A percentile compares a stretch with the other conserved stretches of the same genome.
Conservation (phyloP, 2,329 filamentous ascomycete species). For the Escovopsis sp. region DNA sequence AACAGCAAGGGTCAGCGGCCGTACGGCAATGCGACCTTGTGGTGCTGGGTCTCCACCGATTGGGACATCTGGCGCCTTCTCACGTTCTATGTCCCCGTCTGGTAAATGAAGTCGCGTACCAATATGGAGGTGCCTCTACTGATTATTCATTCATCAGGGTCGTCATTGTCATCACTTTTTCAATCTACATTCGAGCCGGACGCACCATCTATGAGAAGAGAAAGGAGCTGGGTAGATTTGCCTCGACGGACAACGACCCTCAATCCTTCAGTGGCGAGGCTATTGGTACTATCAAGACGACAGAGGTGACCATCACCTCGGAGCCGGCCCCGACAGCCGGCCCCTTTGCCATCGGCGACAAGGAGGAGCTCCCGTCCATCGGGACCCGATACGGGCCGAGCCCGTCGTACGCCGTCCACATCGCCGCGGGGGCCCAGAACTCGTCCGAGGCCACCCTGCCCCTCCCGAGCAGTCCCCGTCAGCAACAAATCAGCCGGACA, state of each 20-base stretch:
- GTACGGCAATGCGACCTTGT: slow-evolving; percentile 62
- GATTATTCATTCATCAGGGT: slow-evolving; percentile 28
- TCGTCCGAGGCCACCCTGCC: slow-evolving; percentile 15
- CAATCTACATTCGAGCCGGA: slow-evolving; percentile 53
- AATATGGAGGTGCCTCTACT: not conserved
- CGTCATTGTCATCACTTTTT: slow-evolving; percentile 43
- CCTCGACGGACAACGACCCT: slow-evolving; percentile 29
- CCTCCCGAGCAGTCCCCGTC: slow-evolving; percentile 10
- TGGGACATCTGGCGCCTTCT: slow-evolving; percentile 62
- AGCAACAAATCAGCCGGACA: slow-evolving; percentile 4
- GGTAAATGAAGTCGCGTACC: slow-evolving; percentile 28
- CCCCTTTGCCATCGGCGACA: slow-evolving; percentile 10
- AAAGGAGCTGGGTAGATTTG: slow-evolving; percentile 42
- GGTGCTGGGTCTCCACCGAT: slow-evolving; percentile 60
- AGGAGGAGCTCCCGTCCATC: not conserved
- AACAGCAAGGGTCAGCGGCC: slow-evolving; percentile 37
- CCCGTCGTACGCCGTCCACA: slow-evolving; percentile 35
- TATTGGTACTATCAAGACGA: slow-evolving; percentile 38
- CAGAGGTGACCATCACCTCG: slow-evolving; percentile 48
- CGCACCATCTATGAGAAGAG: slow-evolving; percentile 53
- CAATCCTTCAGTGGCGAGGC: slow-evolving; percentile 26
- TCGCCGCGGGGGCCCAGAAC: slow-evolving; percentile 22
- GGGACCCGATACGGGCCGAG: slow-evolving; percentile 2
- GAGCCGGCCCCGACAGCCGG: slow-evolving; percentile 21
- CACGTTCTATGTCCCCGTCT: slow-evolving; percentile 60